Evolutionary conservation across 352 stramenopile genomes (phyloP).

Genomic region (Pythium rhizo-oryzae): DNA sequence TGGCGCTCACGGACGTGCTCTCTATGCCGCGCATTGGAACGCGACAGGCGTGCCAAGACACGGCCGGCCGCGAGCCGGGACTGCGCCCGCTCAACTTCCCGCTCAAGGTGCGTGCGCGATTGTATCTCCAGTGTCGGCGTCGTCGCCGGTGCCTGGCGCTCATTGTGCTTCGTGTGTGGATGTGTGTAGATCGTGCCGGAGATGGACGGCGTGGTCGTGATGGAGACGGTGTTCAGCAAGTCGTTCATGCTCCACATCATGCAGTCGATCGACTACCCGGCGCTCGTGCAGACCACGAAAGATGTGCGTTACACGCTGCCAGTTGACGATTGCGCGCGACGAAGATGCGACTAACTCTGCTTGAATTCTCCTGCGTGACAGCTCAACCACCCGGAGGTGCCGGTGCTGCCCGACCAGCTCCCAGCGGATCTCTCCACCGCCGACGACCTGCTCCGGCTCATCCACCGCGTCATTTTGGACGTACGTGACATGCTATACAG

Average conservation of each 20-base stretch:
- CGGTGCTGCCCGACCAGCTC: slow-evolving; percentile 66
- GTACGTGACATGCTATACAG: slow-evolving; percentile 36
- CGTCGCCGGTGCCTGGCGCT: background rate
- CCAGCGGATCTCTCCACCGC: slow-evolving; percentile 55
- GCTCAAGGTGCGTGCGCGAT: slow-evolving; percentile 48
- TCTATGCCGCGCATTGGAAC: background rate
- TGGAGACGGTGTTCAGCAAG: slow-evolving; percentile 83
- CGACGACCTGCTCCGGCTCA: slow-evolving; percentile 72
- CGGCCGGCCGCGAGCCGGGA: slow-evolving; percentile 59
- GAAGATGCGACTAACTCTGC: background rate
- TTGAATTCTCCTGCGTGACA: slow-evolving; percentile 17
- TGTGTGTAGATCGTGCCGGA: slow-evolving; percentile 64
- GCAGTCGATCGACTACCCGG: slow-evolving; percentile 84
- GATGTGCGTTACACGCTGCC: slow-evolving; percentile 40
- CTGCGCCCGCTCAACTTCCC: slow-evolving; percentile 78
- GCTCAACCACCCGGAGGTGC: slow-evolving; percentile 82
- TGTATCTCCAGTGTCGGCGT: background rate
- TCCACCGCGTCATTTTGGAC: slow-evolving; percentile 83
- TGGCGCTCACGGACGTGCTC: slow-evolving; percentile 4
- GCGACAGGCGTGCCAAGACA: slow-evolving; percentile 71
- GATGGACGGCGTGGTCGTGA: slow-evolving; percentile 81
- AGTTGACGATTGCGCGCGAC: background rate
- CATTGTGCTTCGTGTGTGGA: background rate
- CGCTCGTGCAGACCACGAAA: slow-evolving; percentile 71
- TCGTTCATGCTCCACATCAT: slow-evolving; percentile 87